These are phyloP conservation scores for Juncus effusus DNA, from an alignment of 176 grass and related monocot species.

Conservation along the genomic window DNA sequence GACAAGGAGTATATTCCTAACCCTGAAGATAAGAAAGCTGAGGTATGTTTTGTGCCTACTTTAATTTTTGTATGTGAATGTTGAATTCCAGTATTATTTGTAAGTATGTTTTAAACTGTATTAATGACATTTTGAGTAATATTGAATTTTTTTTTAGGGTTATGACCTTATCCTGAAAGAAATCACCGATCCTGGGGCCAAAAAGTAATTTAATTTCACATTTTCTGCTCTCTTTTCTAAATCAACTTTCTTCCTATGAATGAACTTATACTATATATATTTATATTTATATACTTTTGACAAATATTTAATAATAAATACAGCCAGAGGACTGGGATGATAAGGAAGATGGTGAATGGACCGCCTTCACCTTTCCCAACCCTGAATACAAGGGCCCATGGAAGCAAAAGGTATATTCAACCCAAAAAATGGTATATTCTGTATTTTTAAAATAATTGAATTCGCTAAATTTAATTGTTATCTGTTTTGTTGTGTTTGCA, in stretches of 20 bases:
- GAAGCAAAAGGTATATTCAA: constrained; percentile 38
- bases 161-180: constrained; percentile 71
- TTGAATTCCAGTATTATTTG: too few relatives aligned
- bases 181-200: constrained; percentile 51
- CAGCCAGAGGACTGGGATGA: constrained; percentile 73
- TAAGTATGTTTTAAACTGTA: too few relatives aligned
- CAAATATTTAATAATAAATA: neutral
- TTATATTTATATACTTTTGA: constrained; percentile 3
- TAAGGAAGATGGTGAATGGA: constrained; percentile 73
- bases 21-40: constrained; percentile 62
- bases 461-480: neutral
- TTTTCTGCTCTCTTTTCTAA: too few relatives aligned
- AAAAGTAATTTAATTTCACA: constrained; percentile 43
- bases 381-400: constrained; percentile 68
- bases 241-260: too few relatives aligned
- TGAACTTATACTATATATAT: neutral
- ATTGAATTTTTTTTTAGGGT: constrained; percentile 39
- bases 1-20: constrained; percentile 58
- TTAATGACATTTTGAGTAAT: neutral
- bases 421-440: neutral
- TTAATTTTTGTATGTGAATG: too few relatives aligned
- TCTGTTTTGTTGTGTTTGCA: constrained; percentile 18
- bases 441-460: neutral
- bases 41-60: too few relatives aligned
- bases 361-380: constrained; percentile 46